These are phyloP conservation scores for Arachis hypogaea DNA, from an alignment of 306 rosid genomes.

Conservation along the genomic window DNA sequence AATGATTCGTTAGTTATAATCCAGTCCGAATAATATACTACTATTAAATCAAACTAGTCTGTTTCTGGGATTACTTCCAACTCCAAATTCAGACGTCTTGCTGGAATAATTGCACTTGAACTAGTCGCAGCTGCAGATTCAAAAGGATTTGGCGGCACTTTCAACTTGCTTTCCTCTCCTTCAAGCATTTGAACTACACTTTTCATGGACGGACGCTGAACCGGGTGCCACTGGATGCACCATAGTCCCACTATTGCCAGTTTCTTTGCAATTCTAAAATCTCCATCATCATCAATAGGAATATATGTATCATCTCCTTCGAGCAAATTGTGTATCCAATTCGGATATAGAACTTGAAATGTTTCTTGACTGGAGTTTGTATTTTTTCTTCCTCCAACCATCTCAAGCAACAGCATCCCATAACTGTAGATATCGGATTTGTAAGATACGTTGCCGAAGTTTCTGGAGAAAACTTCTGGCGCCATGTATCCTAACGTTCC, in stretches of 20 bases:
- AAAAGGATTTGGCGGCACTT: constrained; percentile 33
- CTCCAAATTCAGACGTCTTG: no score
- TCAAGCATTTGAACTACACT: constrained; percentile 35
- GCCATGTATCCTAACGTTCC: not conserved
- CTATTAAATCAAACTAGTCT: no score
- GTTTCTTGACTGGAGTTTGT: not conserved
- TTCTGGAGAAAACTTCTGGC: not conserved
- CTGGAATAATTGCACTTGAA: not conserved
- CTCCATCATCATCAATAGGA: not conserved
- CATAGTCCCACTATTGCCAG: not conserved
- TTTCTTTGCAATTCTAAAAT: not conserved
- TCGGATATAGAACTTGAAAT: not conserved
- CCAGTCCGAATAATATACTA: no score
- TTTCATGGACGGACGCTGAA: not conserved
- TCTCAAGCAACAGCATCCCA: not conserved
- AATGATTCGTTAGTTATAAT: no score
- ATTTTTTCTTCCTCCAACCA: constrained; percentile 6
- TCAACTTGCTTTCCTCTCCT: constrained; percentile 19
- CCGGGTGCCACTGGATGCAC: not conserved
- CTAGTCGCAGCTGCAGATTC: constrained; percentile 8
- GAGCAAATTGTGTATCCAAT: not conserved
- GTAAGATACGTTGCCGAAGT: not conserved
- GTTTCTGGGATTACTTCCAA: no score
- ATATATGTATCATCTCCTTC: not conserved
- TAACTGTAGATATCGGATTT: not conserved